Evolutionary conservation across 805 yeast species (phyloP), one percentile per base, ranked within the genome.

Genomic region (Schwanniomyces vanrijiae): DNA sequence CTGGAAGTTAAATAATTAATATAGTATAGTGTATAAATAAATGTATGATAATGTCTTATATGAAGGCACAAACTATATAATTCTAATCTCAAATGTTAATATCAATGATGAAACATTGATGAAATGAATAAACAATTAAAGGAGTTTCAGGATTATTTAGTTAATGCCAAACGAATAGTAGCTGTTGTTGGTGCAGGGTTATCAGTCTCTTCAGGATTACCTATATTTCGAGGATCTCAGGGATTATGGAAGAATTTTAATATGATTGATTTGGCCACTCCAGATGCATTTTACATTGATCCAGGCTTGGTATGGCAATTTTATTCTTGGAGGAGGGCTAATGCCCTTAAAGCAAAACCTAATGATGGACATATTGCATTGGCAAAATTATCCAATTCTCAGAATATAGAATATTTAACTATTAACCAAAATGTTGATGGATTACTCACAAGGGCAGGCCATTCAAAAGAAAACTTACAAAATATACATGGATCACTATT

Each of bases 231-330:
- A 43, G 89, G 89, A 7, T 65, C 83, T 0, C 83, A 83, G 43
- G 92, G 94, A 0, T 68, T 84, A 24, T 90, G 96, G 96, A 75
- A 81, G 50, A 81, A 81, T 50, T 86, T 81, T 66, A 85, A 85
- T 44, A 82, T 90, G 55, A 83, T 88, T 39, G 96, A 90, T 58
- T 71, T 90, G 38, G 96, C 96, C 6, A 90, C 96, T 0, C 96
- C 96, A 0, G 96, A 90, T 59, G 96, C 96, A 4, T 90, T 90
- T 62, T 79, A 83, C 49, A 71, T 73, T 16, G 91, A 90, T 60
- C 96, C 97, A 0, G 88, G 88, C 0, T 71, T 89, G 8, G 96
- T 90, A 6, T 90, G 97, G 97, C 92, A 88, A 60, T 90, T 87
- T 57, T 90, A 90, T 64, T 75, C 89, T 4, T 81, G 81, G 62